phyloP scores from a whole-genome alignment of 768 basidiomycete genomes.

The Psilocybe cyanescens region DNA sequence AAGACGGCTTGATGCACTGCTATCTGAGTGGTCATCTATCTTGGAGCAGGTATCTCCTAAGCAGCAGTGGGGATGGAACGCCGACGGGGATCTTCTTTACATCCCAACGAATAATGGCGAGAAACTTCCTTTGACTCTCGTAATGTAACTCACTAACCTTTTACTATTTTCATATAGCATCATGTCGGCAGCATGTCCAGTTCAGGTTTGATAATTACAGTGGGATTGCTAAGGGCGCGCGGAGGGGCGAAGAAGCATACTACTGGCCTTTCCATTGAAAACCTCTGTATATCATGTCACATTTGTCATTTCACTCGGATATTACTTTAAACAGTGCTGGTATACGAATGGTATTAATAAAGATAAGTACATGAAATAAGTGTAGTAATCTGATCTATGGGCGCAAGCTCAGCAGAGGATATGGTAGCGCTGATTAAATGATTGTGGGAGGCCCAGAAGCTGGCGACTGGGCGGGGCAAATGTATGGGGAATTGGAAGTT shows the following conservation, averaged over 20 bases:
- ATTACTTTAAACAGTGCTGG: background rate
- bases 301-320: background rate
- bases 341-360: background rate
- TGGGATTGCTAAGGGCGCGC: background rate
- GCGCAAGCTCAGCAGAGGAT: background rate
- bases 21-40: conserved; percentile 10
- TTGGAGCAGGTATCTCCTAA: conserved; percentile 5
- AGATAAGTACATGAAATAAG: background rate
- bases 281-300: too few relatives aligned
- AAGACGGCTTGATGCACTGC: conserved; percentile 13
- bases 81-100: conserved; percentile 15
- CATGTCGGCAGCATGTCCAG: background rate
- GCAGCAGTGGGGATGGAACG: conserved; percentile 19
- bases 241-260: background rate
- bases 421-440: background rate
- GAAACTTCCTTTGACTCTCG: background rate
- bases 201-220: background rate
- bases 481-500: background rate
- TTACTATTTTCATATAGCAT: background rate
- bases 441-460: background rate
- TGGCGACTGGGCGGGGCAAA: background rate
- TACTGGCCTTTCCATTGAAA: background rate
- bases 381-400: background rate
- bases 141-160: background rate
- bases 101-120: conserved; percentile 10